Percentiles rank a stretch among this genome's conserved stretches.
Conservation (phyloP, 192 early-diverging fungal genomes). For the Allomyces macrogynus region DNA sequence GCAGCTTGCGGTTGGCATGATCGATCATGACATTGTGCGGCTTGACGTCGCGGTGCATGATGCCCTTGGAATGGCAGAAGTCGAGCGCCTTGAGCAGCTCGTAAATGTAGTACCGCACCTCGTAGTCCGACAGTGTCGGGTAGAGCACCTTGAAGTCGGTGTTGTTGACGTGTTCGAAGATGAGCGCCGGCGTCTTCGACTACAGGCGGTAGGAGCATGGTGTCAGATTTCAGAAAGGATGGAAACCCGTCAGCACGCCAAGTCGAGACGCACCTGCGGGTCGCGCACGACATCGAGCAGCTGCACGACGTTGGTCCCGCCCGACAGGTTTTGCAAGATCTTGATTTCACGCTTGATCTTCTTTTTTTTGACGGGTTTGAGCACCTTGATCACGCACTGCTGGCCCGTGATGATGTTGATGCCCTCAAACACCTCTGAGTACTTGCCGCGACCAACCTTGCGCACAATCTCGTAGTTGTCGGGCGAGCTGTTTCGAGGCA, state of each 20-base stretch:
- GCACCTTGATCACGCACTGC: conserved; percentile 95
- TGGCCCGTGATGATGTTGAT: conserved; percentile 65
- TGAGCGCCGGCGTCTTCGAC: conserved; percentile 91
- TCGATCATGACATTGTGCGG: conserved; percentile 99
- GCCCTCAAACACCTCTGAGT: conserved; percentile 99
- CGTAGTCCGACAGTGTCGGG: conserved; percentile 79
- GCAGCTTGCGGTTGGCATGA: conserved; percentile 76
- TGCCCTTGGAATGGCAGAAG: conserved; percentile 92
- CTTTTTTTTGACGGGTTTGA: conserved; percentile 99
- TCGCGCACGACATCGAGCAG: conserved; percentile 89
- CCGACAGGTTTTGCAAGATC: conserved; percentile 90
- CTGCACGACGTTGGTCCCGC: conserved; percentile 80
- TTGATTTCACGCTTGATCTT: conserved; percentile 99
- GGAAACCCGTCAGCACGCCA: too few species aligned
- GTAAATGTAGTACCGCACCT: conserved; percentile 90
- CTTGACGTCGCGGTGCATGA: conserved; percentile 99
- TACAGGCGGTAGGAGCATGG: conserved; percentile 12
- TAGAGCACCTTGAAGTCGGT: conserved; percentile 94
- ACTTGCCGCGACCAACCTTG: conserved; percentile 97
- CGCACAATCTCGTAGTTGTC: conserved; percentile 95
- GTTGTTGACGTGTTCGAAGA: conserved; percentile 95
- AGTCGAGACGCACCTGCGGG: conserved; percentile 38
- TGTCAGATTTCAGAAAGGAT: not conserved
- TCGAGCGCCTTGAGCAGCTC: conserved; percentile 95
- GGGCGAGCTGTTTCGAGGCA: conserved; percentile 31